Percentiles rank a stretch among this genome's conserved stretches.
Evolutionary conservation across 208 protist genomes (phyloP).

Genomic region (Vickermania ingenoplastis): DNA sequence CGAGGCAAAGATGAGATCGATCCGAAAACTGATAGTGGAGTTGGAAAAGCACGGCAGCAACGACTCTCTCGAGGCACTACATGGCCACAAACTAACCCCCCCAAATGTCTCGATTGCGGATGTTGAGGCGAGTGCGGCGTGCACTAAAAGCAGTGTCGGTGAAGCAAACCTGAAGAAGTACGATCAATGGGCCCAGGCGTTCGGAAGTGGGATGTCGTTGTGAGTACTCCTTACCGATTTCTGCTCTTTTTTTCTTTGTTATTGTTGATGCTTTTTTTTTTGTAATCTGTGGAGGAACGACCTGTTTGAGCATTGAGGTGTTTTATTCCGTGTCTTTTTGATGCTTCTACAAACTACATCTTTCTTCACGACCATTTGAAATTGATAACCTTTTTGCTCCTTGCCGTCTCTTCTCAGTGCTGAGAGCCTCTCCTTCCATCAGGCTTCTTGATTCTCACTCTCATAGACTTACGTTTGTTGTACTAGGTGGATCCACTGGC

Average conservation of each 20-base stretch:
- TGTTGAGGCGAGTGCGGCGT: slow-evolving; percentile 64
- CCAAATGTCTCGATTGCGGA: slow-evolving; percentile 62
- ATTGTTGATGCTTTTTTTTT: not conserved
- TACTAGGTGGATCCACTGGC: too few relatives aligned
- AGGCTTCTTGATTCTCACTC: too few relatives aligned
- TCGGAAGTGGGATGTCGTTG: slow-evolving; percentile 71
- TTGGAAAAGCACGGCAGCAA: slow-evolving; percentile 31
- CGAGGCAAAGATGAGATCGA: slow-evolving; percentile 88
- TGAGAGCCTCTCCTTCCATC: not conserved
- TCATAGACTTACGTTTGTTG: too few relatives aligned
- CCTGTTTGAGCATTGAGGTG: not conserved
- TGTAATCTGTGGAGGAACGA: not conserved
- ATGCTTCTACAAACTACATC: not conserved
- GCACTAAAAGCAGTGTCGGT: slow-evolving; percentile 69
- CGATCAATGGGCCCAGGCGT: slow-evolving; percentile 54
- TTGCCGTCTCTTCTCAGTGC: not conserved
- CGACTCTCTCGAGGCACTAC: slow-evolving; percentile 5
- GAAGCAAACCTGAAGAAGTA: slow-evolving; percentile 54
- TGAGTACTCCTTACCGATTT: slow-evolving; percentile 8
- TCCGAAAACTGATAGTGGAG: slow-evolving; percentile 79
- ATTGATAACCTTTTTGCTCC: not conserved
- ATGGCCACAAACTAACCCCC: slow-evolving; percentile 27
- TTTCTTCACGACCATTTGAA: not conserved
- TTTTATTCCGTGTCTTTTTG: not conserved
- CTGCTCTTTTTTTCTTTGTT: not conserved